Base-by-base conservation (phyloP, 805 yeast species). In the Pichia cephalocereana region DNA sequence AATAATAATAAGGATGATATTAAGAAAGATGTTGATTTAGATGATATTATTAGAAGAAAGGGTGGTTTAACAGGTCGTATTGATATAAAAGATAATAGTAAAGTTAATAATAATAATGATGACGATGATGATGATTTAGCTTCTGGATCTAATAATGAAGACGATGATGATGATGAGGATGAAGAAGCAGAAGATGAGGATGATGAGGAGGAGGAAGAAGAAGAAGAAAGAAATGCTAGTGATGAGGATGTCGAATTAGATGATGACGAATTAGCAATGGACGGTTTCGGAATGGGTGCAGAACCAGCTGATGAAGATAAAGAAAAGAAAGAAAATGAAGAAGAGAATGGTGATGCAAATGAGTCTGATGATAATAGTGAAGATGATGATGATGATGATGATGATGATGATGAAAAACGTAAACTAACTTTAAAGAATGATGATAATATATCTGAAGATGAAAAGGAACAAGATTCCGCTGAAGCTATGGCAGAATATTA, bases 401-500 rank as follows among this genome's bases (percentile, higher is more conserved):
- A 46, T 64, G 63, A 61, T 6, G 62, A 54, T 15, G 60, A 54
- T 10, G 58, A 60, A 50, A 58, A 38, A 54, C 53, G 30, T 60
- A 59, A 30, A 56, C 50, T n/a, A 60, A 61, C 53, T 15, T 61
- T 14, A 10, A 9, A 34, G 9, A 12, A 54, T 31, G 40, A 53
- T 1, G 58, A 52, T 2, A 64, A 12, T 6, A 15, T 34, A 34
- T 34, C 59, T 8, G 67, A 57, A 5, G 68, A 61, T 8, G 70
- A 61, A 10, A 77, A 71, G 51, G 91, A 86, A 10, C 78, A 71
- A 51, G 95, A 86, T 63, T 72, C 91, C 0, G 84, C 82, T 8
- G 95, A 88, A 63, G 93, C 80, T n/a, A 79, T 86, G 51, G 87
- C 89, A 1, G 74, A 81, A 47, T 90, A 83, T 62, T 89, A 78